Percentiles rank a stretch among this genome's conserved stretches.
Conservation (phyloP, 2,329 filamentous ascomycete species). For the Endoconidiophora laricicola region DNA sequence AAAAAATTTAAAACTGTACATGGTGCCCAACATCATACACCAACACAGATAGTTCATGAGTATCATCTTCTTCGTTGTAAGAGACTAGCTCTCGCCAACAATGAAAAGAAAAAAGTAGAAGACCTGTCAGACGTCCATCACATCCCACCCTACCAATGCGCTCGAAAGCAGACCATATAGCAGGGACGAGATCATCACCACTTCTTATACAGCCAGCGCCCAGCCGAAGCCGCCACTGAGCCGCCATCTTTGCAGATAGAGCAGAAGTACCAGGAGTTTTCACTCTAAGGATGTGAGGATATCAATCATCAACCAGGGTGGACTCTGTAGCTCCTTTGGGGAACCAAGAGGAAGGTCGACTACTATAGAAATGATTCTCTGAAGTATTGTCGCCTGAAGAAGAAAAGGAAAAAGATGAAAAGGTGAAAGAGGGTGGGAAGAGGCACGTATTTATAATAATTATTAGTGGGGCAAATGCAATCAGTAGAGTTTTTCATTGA, state of each 20-base stretch:
- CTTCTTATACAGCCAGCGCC: slow-evolving; percentile 53
- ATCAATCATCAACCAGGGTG: slow-evolving; percentile 88
- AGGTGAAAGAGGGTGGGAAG: neutral
- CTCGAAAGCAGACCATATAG: slow-evolving; percentile 56
- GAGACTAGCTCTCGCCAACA: slow-evolving; percentile 24
- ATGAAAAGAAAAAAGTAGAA: slow-evolving; percentile 30
- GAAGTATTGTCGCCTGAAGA: slow-evolving; percentile 11
- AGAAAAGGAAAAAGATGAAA: slow-evolving; percentile 4
- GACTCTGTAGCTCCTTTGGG: slow-evolving; percentile 83
- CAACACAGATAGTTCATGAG: neutral
- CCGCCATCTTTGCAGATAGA: slow-evolving; percentile 47
- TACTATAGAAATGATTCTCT: slow-evolving; percentile 98
- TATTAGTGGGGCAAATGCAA: too few relatives aligned
- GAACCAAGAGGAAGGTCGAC: slow-evolving; percentile 79
- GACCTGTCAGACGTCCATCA: slow-evolving; percentile 80
- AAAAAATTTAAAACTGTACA: too few relatives aligned
- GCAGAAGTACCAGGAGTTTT: slow-evolving; percentile 47
- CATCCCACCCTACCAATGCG: slow-evolving; percentile 62
- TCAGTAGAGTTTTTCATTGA: neutral
- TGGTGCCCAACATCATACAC: neutral
- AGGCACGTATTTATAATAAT: neutral
- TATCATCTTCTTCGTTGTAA: slow-evolving; percentile 32
- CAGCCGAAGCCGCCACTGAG: slow-evolving; percentile 13
- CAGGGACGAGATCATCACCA: slow-evolving; percentile 90
- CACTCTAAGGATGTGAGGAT: slow-evolving; percentile 84